phyloP scores from a whole-genome alignment of 108 stramenopile genomes.

The Phaeodactylum tricornutum region DNA sequence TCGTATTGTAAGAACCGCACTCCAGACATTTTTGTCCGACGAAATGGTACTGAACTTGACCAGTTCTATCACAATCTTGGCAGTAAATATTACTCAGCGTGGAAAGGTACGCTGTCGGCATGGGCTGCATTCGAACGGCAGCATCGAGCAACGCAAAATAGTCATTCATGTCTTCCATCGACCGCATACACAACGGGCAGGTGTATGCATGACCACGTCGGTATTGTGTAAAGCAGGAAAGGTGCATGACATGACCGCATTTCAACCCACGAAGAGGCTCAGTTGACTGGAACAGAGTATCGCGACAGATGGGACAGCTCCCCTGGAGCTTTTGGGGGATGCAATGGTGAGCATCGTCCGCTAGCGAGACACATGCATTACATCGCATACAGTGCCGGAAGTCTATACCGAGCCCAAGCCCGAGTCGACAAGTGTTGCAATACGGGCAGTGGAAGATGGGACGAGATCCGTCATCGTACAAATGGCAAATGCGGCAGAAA shows the following conservation, averaged over 20 bases:
- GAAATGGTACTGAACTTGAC: conserved; percentile 73
- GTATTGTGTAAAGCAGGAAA: conserved; percentile 77
- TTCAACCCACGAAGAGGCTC: conserved; percentile 74
- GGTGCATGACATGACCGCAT: conserved; percentile 95
- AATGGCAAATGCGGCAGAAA: conserved; percentile 81
- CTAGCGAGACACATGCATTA: conserved; percentile 89
- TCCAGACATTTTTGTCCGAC: conserved; percentile 71
- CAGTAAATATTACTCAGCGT: conserved; percentile 77
- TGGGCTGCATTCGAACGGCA: conserved; percentile 78
- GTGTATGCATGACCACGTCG: conserved; percentile 53
- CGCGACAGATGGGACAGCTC: conserved; percentile 89
- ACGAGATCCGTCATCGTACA: conserved; percentile 73
- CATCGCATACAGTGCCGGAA: conserved; percentile 97
- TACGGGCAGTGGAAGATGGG: conserved; percentile 91
- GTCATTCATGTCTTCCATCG: conserved; percentile 80
- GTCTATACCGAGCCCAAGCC: conserved; percentile 88
- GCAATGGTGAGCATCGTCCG: conserved; percentile 75
- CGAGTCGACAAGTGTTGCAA: conserved; percentile 85
- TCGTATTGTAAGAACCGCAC: conserved; percentile 81
- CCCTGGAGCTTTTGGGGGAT: conserved; percentile 89
- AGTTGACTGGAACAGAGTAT: conserved; percentile 81
- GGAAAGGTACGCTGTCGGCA: conserved; percentile 62
- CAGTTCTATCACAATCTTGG: conserved; percentile 76
- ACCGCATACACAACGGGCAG: conserved; percentile 79
- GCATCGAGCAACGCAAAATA: conserved; percentile 79